Evolutionary conservation across 176 grass and related monocot genomes (phyloP), one percentile per base, ranked within the genome.

Genomic region (Sorghum bicolor): DNA sequence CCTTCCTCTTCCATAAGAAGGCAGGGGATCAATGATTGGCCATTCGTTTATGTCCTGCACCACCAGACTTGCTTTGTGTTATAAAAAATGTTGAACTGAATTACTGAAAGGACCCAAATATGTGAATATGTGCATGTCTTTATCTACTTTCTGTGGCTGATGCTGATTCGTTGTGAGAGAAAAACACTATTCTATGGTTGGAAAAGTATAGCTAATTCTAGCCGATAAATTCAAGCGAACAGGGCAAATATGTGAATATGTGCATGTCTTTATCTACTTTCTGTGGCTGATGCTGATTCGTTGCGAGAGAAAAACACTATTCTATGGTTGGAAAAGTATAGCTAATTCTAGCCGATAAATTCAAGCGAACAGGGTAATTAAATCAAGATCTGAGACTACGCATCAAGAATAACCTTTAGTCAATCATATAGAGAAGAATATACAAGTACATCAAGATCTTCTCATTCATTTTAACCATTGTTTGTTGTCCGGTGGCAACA

Each of bases 1-100:
- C 61, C 96, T 89, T 2, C 96, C 96, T 68, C 96, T 81, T 1
- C 96, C 93, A 30, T 96, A 99, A 0, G 96, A 99, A 1, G 96
- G 96, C 70, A 99, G 81, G 1, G 93, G 96, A 4, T 92, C 96
- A 11, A 99, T 79, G 22, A 96, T 15, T 8, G 93, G 96, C 93
- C 93, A 99, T 34, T 99, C 74, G 45, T 13, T 64, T 0, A 96
- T 82, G 43, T 94, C 66, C 97, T 94, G 86, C 33, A 34, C 7
- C 53, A 85, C 79, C 64, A 39, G 12, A 17, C 52, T 24, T 68
- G 15, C 29, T 67, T 62, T 14, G 6, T 58, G 10, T 62, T 62
- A 28, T 63, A 4, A 63, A 63, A 63, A 63, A 15, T 28, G 58
- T 62, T 5, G 58, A 57, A 57, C 52, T 57, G 2, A 57, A 50